Base-by-base conservation (phyloP, 306 rosid genomes). In the Cucurbita pepo region DNA sequence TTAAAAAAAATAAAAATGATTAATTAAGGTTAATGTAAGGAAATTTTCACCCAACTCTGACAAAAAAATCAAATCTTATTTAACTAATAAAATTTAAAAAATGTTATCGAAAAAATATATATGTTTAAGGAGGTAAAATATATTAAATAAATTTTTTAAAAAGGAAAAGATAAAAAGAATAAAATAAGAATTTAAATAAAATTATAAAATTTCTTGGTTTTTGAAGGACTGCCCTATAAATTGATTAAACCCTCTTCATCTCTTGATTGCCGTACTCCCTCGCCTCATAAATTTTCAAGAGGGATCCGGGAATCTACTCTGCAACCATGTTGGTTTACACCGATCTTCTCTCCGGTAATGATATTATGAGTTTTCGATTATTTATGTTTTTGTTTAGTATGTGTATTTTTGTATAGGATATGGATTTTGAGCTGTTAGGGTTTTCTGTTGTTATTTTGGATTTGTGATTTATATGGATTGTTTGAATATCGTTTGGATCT, bases 311-410 rank as follows among this genome's bases (percentile, higher is more conserved):
- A 55, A 13, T 19, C 12, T 56, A 56, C 12, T 56, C 9, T 21
- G 15, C 53, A 50, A 61, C 9, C 59, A 75, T 75, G 78, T 61
- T 75, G 78, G 72, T 75, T 47, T 75, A 75, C n/a, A 8, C 4
- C 2, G 78, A 75, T 51, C 51, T 75, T 2, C 19, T 60, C 30
- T 11, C 58, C 30, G 69, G 78, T 75, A 25, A 15, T 7, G 1
- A 7, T 40, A 16, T 37, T 36, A 13, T 6, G 47, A 1, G 18
- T 66, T 69, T 7, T 2, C 44, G 0, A 16, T 1, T 57, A 13
- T 70, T 45, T 52, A 9, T 51, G 47, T 8, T 15, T 9, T 66
- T 5, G 11, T 45, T 44, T 5, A 25, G 30, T 57, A 13, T 70
- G 47, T 52, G 5, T 51, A 30, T 8, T 15, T 9, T 66, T 5